Percentiles rank a stretch among this genome's conserved stretches.
These are phyloP conservation scores for Suhomyces yuchorum DNA, from an alignment of 1,139 yeast species.

Conservation along the genomic window DNA sequence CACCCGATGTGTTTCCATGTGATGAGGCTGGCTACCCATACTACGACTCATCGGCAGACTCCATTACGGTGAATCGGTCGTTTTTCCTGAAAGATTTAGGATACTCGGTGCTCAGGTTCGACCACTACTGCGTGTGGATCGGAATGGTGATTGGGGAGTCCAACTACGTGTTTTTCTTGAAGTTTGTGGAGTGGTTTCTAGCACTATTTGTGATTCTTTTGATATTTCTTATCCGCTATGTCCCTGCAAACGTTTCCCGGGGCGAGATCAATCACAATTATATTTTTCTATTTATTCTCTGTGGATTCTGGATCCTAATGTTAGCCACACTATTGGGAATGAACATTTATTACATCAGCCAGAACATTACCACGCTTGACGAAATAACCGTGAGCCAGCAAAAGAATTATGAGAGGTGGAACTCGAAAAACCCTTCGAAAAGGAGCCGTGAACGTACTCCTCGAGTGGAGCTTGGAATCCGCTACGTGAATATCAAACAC, in stretches of 20 bases:
- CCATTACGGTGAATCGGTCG: conserved; percentile 55
- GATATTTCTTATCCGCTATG: conserved; percentile 30
- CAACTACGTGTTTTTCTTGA: conserved; percentile 57
- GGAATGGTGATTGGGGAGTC: conserved; percentile 59
- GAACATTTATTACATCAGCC: conserved; percentile 40
- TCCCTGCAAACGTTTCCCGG: conserved; percentile 26
- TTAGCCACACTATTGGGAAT: conserved; percentile 36
- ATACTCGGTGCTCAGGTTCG: conserved; percentile 57
- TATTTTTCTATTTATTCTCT: conserved; percentile 42
- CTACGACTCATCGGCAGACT: conserved; percentile 58
- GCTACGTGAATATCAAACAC: conserved; percentile 34
- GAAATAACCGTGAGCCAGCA: conserved; percentile 27
- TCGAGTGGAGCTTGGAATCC: conserved; percentile 32
- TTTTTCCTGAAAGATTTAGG: conserved; percentile 54
- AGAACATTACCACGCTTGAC: conserved; percentile 48
- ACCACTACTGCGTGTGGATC: conserved; percentile 68
- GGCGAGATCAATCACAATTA: conserved; percentile 47
- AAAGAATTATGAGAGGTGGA: conserved; percentile 27
- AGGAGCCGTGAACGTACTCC: conserved; percentile 21
- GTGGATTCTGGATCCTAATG: conserved; percentile 47
- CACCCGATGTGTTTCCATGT: conserved; percentile 57
- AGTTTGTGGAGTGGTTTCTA: conserved; percentile 43
- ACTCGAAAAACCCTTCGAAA: conserved; percentile 3
- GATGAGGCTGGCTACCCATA: conserved; percentile 62
- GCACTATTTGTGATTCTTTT: conserved; percentile 31